Percentiles rank a stretch among this genome's conserved stretches.
These are phyloP conservation scores for Simplicillium aogashimaense DNA, from an alignment of 2,329 filamentous ascomycete species.

Conservation along the genomic window DNA sequence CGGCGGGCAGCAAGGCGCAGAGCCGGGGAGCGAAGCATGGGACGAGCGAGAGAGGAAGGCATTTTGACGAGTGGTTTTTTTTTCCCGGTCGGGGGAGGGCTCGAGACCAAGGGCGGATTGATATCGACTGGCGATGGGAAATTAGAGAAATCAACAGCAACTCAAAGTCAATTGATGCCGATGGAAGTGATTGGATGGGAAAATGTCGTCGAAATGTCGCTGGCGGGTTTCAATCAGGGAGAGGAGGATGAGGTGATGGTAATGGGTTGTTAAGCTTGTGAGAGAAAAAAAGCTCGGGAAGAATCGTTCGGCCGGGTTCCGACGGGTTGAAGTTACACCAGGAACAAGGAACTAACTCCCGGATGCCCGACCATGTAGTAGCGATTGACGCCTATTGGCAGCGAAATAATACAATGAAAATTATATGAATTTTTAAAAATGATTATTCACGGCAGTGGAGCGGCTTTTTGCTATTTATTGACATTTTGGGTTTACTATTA, in stretches of 20 bases:
- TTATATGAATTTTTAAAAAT: too few species aligned
- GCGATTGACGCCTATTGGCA: too few species aligned
- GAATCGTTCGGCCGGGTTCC: conserved; percentile 23
- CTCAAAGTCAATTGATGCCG: conserved; percentile 25
- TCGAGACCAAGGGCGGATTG: conserved; percentile 6
- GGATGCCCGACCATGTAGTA: too few species aligned
- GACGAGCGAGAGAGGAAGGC: conserved; percentile 28
- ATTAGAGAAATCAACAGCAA: conserved; percentile 16
- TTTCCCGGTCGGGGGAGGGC: conserved; percentile 1
- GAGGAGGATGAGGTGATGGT: conserved; percentile 10
- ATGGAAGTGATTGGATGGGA: conserved; percentile 2
- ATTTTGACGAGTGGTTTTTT: conserved; percentile 10
- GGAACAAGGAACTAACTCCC: too few species aligned
- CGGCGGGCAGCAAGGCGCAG: conserved; percentile 41
- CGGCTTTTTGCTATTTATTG: too few species aligned
- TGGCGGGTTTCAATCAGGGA: background rate
- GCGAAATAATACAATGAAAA: too few species aligned
- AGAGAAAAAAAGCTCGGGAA: conserved; percentile 39
- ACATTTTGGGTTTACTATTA: too few species aligned
- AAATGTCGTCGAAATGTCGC: background rate
- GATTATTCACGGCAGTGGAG: too few species aligned
- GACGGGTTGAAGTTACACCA: conserved; percentile 1
- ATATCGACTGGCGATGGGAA: conserved; percentile 9
- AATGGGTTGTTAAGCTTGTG: conserved; percentile 17
- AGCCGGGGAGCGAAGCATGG: conserved; percentile 34